Evolutionary conservation across 75 land plant genomes (phyloP), one percentile per base, ranked within the genome.

Genomic region (Cupressus sempervirens): DNA sequence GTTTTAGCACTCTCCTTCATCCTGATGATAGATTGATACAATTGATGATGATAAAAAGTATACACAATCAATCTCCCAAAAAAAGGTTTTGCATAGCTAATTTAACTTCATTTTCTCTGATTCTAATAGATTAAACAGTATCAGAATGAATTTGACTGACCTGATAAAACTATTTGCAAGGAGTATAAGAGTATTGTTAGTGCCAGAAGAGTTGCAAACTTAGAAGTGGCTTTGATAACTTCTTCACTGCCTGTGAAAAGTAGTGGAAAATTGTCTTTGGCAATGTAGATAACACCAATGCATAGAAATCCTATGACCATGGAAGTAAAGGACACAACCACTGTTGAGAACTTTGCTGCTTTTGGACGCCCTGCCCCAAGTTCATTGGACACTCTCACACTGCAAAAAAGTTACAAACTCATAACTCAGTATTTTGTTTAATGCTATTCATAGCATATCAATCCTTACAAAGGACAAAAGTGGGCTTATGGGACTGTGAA

Each of bases 321-420:
- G 0, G 90, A 88, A 16, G 85, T 83, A 4, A 83, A 38, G n/a
- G 73, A 36, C 41, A 83, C 88, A 3, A 88, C 82, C 20, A 70
- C 4, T n/a, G 88, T 88, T 76, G 92, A 86, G 34, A 83, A 82
- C 40, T 80, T 80, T 18, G 93, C 93, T 26, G 86, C 87, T 36
- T 76, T 76, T 35, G 93, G 86, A 2, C 73, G 82, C 14, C 91
- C 90, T 34, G 92, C 93, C 85, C 93, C 93, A 29, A 92, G 91
- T 81, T 92, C 93, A 88, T 92, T 92, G 13, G 91, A 70, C 30
- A 90, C 91, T 83, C 91, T 83, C 36, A 85, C 86, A 38, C 91
- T 87, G 84, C 67, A n/a, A 68, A 11, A 38, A 68, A n/a, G 6
- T 68, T 29, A 68, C 12, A 65, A 23, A 68, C 1, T 75, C 80